A percentile compares a stretch with the other conserved stretches of the same genome.
Evolutionary conservation across 257 asterid genomes (phyloP).

Genomic region (Fraxinus cuspidata): DNA sequence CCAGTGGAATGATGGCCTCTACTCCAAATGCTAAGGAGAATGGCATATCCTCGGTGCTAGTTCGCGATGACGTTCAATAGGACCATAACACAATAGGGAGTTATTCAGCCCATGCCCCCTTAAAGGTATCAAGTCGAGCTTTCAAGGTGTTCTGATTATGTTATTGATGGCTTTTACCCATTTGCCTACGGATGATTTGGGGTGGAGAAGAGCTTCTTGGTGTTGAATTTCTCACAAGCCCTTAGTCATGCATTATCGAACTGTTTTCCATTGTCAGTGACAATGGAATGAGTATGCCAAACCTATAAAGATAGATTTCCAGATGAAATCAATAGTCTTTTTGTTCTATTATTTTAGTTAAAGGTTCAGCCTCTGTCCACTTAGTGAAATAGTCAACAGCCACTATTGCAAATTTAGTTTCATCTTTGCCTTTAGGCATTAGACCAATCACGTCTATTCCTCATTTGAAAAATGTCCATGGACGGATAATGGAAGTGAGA

Average conservation of each 20-base stretch:
- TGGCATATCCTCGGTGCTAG: too few species aligned
- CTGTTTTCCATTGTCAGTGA: neutral
- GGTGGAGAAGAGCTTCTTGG: neutral
- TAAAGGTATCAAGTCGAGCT: too few species aligned
- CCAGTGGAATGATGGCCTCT: too few species aligned
- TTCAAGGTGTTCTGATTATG: too few species aligned
- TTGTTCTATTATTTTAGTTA: neutral
- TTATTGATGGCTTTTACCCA: neutral
- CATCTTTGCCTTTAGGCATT: too few species aligned
- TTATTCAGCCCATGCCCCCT: too few species aligned
- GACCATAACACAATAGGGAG: too few species aligned
- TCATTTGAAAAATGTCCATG: neutral
- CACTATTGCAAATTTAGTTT: too few species aligned
- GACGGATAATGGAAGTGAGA: neutral
- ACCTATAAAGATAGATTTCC: neutral
- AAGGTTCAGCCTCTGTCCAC: neutral
- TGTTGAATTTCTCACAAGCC: neutral
- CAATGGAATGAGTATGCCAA: neutral
- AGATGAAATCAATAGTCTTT: neutral
- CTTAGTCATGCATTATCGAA: neutral
- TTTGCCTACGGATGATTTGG: neutral
- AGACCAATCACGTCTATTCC: too few species aligned
- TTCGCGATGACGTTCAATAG: too few species aligned
- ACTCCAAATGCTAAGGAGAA: too few species aligned
- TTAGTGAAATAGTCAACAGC: neutral